phyloP scores from a whole-genome alignment of 805 yeast genomes.

The Yamadazyma scolyti region DNA sequence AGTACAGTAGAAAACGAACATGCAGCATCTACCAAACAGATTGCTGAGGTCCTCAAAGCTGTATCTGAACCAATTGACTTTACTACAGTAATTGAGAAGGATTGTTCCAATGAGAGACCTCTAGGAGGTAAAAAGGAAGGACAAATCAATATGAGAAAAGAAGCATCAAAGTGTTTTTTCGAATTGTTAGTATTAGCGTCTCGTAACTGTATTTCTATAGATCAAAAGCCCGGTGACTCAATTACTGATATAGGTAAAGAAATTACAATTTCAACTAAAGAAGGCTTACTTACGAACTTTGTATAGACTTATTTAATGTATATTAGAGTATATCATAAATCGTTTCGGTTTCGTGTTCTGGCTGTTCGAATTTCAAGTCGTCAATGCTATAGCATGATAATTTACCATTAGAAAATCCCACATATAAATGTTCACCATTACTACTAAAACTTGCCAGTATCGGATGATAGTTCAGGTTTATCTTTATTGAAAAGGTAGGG shows the following conservation, averaged over 20 bases:
- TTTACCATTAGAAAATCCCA: conserved; percentile 22
- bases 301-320: conserved; percentile 6
- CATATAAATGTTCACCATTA: conserved; percentile 15
- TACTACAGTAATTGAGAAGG: conserved; percentile 9
- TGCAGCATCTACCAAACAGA: conserved; percentile 42
- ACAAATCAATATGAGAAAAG: conserved; percentile 39
- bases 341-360: conserved; percentile 8
- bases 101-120: conserved; percentile 34
- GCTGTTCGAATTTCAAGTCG: too few species aligned
- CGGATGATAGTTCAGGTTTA: conserved; percentile 5
- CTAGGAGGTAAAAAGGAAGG: conserved; percentile 47
- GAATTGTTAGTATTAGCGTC: conserved; percentile 82
- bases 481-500: conserved; percentile 2
- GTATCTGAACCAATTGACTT: conserved; percentile 2
- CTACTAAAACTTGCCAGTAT: conserved; percentile 11
- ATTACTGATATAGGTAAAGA: conserved; percentile 48
- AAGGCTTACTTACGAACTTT: conserved; percentile 27
- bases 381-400: too few species aligned
- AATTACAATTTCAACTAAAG: conserved; percentile 49
- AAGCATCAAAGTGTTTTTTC: conserved; percentile 73
- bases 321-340: conserved; percentile 13
- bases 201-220: conserved; percentile 59
- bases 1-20: conserved; percentile 8
- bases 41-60: conserved; percentile 48
- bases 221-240: conserved; percentile 43